These are phyloP conservation scores for Casuarina cunninghamiana DNA, from an alignment of 306 rosid species.

Conservation along the genomic window DNA sequence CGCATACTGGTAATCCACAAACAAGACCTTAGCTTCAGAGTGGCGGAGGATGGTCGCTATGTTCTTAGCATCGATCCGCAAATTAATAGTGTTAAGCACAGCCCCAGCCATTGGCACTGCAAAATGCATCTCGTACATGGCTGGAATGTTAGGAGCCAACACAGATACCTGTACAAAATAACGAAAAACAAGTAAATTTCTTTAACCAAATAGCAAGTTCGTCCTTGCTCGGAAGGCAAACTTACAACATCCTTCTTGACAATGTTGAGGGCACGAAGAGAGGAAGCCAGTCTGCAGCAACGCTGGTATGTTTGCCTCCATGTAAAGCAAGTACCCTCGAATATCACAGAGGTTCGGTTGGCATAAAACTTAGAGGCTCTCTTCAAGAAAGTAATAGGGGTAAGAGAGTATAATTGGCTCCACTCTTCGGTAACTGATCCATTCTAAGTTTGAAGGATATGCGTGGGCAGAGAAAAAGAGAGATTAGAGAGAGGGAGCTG, in stretches of 20 bases:
- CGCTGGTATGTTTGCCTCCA: conserved; percentile 79
- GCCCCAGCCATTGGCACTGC: conserved; percentile 96
- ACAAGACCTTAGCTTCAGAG: conserved; percentile 72
- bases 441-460: conserved; percentile 17
- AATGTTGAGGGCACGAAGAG: conserved; percentile 69
- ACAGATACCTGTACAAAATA: conserved; percentile 61
- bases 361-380: conserved; percentile 71
- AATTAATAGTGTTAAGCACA: conserved; percentile 74
- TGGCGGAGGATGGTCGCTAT: conserved; percentile 74
- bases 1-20: conserved; percentile 69
- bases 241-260: conserved; percentile 65
- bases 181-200: not conserved
- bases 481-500: not conserved
- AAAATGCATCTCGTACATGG: conserved; percentile 96
- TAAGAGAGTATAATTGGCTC: conserved; percentile 60
- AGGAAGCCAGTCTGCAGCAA: conserved; percentile 75
- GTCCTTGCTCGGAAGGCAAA: not conserved
- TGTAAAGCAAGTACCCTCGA: conserved; percentile 61
- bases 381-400: conserved; percentile 64
- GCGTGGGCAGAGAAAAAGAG: not conserved
- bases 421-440: conserved; percentile 60
- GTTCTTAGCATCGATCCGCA: conserved; percentile 67
- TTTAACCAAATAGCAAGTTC: not conserved
- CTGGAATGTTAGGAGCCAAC: conserved; percentile 88
- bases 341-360: conserved; percentile 56